Conservation (phyloP, 352 stramenopile genomes). For the Hyaloperonospora brassicae region DNA sequence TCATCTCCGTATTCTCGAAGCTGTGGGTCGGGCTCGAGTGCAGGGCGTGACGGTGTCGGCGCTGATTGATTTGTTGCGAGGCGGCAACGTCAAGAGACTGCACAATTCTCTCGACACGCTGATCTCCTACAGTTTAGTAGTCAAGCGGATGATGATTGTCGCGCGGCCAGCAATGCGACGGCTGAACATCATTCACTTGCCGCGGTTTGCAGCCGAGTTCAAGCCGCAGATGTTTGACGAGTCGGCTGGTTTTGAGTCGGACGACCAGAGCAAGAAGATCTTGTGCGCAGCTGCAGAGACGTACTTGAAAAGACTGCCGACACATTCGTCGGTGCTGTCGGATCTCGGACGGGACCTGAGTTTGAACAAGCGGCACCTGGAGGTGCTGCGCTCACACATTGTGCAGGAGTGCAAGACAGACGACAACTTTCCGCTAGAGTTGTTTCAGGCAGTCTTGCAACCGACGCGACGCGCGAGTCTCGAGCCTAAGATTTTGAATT, state of each 20-base stretch:
- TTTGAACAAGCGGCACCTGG: constrained; percentile 60
- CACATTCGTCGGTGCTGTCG: constrained; percentile 53
- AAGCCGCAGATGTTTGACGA: constrained; percentile 56
- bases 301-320: constrained; percentile 55
- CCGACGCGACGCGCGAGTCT: constrained; percentile 40
- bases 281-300: constrained; percentile 41
- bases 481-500: constrained; percentile 76
- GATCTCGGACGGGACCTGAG: constrained; percentile 62
- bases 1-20: constrained; percentile 59
- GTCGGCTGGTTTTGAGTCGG: constrained; percentile 71
- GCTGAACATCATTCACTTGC: constrained; percentile 76
- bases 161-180: constrained; percentile 43
- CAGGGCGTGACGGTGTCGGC: constrained; percentile 50
- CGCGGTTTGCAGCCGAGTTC: constrained; percentile 57
- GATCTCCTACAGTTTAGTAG: constrained; percentile 65
- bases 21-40: constrained; percentile 40
- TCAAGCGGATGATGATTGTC: constrained; percentile 82
- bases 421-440: constrained; percentile 48
- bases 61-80: constrained; percentile 29
- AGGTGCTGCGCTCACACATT: constrained; percentile 57
- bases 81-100: constrained; percentile 53
- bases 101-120: constrained; percentile 74
- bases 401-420: constrained; percentile 60
- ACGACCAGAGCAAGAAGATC: constrained; percentile 69
- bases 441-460: constrained; percentile 71